Base-by-base conservation (phyloP, 148 eudicot species). In the Simmondsia chinensis region DNA sequence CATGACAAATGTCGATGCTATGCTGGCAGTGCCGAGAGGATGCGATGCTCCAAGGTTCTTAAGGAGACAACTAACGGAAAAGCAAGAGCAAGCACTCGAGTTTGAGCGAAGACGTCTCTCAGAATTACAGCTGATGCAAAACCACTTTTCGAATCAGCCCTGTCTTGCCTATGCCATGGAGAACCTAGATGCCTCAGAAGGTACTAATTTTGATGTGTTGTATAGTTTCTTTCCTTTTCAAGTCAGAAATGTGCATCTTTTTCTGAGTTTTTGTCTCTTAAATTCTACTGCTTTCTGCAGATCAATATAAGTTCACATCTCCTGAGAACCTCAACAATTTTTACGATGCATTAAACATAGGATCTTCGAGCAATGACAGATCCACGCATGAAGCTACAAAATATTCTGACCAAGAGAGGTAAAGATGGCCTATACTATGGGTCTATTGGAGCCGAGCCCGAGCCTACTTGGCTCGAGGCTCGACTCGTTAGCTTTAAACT, bases 331-430 rank as follows among this genome's bases (percentile, higher is more conserved):
- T 57, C 56, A 52, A 54, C 23, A 29, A 61, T 53, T 25, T 74
- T 43, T 36, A 73, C 19, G 52, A 64, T 60, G 54, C 51, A 9
- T 26, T 68, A n/a, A 64, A 42, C 31, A 46, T 34, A 43, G 22
- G 44, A 24, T 33, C 66, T 10, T 23, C 38, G 7, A 38, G 33
- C 16, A 61, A 51, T 22, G 66, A 72, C 33, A 42, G 41, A 13
- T 57, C 50, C 35, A 33, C 46, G 31, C 39, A 54, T 52, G 15
- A 50, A 5, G 59, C 38, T 19, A 43, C 36, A 36, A 52, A 63
- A 37, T 67, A 43, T 20, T 16, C 33, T 6, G 73, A 73, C 12
- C 69, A 62, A 25, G 87, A 79, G 25, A 83, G 83, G 94, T 79
- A 69, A 28, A 39, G 6, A 35, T n/a, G 0, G 16, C 27, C 42